phyloP scores from a whole-genome alignment of 345 rosid genomes.

The Boechera divaricarpa region DNA sequence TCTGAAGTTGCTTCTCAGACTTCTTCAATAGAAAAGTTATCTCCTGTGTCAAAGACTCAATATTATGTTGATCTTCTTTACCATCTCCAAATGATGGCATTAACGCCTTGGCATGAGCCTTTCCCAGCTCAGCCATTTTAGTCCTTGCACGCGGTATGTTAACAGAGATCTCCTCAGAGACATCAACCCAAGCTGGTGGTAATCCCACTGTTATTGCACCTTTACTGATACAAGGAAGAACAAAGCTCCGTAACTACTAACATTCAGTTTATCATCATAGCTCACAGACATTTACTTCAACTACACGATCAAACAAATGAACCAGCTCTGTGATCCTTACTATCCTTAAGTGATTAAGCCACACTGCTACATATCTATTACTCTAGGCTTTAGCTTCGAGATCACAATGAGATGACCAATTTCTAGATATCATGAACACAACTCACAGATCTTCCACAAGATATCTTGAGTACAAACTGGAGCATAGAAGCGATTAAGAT shows the following conservation, averaged over 20 bases:
- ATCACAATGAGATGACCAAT: too few relatives aligned
- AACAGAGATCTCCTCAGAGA: slow-evolving; percentile 83
- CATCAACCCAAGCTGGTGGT: slow-evolving; percentile 97
- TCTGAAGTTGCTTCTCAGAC: slow-evolving; percentile 81
- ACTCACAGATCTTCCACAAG: too few relatives aligned
- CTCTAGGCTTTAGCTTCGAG: background rate
- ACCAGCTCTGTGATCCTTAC: background rate
- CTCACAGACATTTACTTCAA: background rate
- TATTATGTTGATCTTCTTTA: slow-evolving; percentile 82
- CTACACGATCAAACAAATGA: background rate
- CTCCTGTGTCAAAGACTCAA: slow-evolving; percentile 85
- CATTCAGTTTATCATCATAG: background rate
- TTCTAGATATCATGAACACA: too few relatives aligned
- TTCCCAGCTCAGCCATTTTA: slow-evolving; percentile 80
- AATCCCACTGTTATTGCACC: slow-evolving; percentile 78
- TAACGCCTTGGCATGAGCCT: slow-evolving; percentile 90
- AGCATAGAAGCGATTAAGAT: too few relatives aligned
- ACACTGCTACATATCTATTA: background rate
- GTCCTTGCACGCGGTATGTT: slow-evolving; percentile 74
- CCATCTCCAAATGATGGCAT: slow-evolving; percentile 99
- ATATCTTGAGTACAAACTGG: too few relatives aligned
- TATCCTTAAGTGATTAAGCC: background rate
- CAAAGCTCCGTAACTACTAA: background rate
- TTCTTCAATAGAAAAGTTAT: slow-evolving; percentile 71
- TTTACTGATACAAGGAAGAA: slow-evolving; percentile 47